Percentiles rank a stretch among this genome's conserved stretches.
phyloP scores from a whole-genome alignment of 176 grass and related monocot species.

The Poa annua region DNA sequence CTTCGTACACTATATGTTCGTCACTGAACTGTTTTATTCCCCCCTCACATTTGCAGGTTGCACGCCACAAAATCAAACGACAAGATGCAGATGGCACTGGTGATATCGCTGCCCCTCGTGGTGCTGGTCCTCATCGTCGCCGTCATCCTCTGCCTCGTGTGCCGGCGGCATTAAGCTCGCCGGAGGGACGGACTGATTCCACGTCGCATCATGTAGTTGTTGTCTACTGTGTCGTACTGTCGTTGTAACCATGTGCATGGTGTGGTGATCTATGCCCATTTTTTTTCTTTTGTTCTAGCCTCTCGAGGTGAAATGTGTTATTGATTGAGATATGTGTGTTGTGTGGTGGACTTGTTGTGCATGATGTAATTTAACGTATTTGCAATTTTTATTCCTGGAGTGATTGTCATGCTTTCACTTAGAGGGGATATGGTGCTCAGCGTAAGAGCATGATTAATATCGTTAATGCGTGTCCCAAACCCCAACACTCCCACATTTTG shows the following conservation, averaged over 20 bases:
- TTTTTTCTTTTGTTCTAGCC: neutral
- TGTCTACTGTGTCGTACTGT: neutral
- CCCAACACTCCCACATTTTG: too few species aligned
- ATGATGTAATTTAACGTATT: neutral
- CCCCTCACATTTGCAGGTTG: too few species aligned
- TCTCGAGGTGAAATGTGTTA: neutral
- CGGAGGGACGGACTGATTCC: neutral
- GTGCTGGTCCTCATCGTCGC: constrained; percentile 54
- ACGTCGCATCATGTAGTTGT: neutral
- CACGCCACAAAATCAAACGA: neutral
- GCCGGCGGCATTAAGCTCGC: constrained; percentile 21
- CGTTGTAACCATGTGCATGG: neutral
- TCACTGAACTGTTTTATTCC: neutral
- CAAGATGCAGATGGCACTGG: constrained; percentile 65
- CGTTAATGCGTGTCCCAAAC: too few species aligned
- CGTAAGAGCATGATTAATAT: neutral
- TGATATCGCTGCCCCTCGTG: constrained; percentile 80
- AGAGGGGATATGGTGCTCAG: neutral
- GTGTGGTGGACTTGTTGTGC: neutral
- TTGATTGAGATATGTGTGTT: neutral
- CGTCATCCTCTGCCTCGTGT: constrained; percentile 63
- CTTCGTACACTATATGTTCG: neutral
- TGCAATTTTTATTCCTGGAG: neutral
- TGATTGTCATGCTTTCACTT: too few species aligned
- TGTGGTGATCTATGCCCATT: neutral